phyloP scores from a whole-genome alignment of 2,329 filamentous ascomycete species.

The Aschersonia sp. region DNA sequence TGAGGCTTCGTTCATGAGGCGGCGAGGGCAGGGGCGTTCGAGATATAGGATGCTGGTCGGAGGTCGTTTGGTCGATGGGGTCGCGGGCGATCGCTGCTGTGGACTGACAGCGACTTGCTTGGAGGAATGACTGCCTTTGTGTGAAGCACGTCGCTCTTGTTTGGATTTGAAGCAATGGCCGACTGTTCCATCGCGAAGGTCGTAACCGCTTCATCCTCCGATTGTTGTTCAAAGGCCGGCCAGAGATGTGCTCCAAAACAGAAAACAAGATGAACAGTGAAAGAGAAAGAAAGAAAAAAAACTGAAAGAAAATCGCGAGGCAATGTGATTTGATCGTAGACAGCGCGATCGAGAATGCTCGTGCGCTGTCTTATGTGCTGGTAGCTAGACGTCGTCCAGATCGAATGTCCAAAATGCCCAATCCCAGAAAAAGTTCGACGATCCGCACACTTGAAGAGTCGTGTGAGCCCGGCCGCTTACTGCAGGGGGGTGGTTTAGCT shows the following conservation, averaged over 20 bases:
- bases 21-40: slow-evolving; percentile 50
- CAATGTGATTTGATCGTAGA: neutral
- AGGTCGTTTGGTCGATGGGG: slow-evolving; percentile 7
- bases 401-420: neutral
- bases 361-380: neutral
- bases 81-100: slow-evolving; percentile 13
- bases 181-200: slow-evolving; percentile 22
- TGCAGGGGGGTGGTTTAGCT: neutral
- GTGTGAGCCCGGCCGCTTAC: neutral
- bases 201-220: slow-evolving; percentile 26
- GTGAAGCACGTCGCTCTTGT: slow-evolving; percentile 10
- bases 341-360: neutral
- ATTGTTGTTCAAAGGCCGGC: neutral
- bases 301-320: neutral
- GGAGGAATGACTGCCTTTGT: slow-evolving; percentile 12
- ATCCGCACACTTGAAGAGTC: neutral
- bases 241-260: neutral
- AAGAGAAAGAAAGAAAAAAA: neutral
- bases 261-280: neutral
- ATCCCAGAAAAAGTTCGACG: neutral
- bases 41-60: slow-evolving; percentile 7
- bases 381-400: neutral
- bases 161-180: slow-evolving; percentile 24
- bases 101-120: slow-evolving; percentile 17
- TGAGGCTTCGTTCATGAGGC: slow-evolving; percentile 46